Base-by-base conservation (phyloP, 768 basidiomycete genomes). In the Strobilomyces dryophilus region DNA sequence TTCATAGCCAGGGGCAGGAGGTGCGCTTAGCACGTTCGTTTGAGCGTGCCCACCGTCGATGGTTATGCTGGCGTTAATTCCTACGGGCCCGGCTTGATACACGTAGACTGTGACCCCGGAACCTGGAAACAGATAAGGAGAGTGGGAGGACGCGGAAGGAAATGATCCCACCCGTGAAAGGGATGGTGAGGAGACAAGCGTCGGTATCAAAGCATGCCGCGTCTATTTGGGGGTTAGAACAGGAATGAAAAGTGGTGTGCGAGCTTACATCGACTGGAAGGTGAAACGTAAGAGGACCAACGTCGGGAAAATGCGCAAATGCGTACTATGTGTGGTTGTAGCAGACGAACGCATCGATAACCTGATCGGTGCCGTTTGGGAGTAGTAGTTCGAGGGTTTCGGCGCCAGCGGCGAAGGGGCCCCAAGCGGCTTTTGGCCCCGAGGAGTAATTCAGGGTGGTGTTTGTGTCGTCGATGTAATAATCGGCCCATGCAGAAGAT, bases 261-360 rank as follows among this genome's bases (percentile, higher is more conserved):
- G 37, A 27, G 31, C 58, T 56, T 21, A 63, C 64, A 65, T 55
- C 53, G 59, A 49, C 63, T 65, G 29, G 15, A 21, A 18, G n/a
- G 20, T 14, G 32, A 48, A 24, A 49, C 37, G 31, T 57, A 39
- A 56, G 51, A 18, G 32, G 4, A 24, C 10, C 17, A 43, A 21
- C 29, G 29, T 45, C n/a, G 8, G 12, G n/a, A 20, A 37, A 24
- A 35, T 20, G 35, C 17, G 9, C 11, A 41, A 40, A 3, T 5
- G 39, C 56, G 21, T 56, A 65, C 64, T 60, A 65, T 49, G 63
- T 62, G n/a, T 65, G 57, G 24, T 65, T 65, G 27, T 50, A 64
- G 51, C 64, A 65, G 37, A 59, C 54, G 29, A 42, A 64, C 3
- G 63, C 45, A 52, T 65, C 61, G 18, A 65, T 55, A 4, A 39